Base-by-base conservation (phyloP, 2,329 filamentous ascomycete species). In the Ploettnerulaceae sp. region DNA sequence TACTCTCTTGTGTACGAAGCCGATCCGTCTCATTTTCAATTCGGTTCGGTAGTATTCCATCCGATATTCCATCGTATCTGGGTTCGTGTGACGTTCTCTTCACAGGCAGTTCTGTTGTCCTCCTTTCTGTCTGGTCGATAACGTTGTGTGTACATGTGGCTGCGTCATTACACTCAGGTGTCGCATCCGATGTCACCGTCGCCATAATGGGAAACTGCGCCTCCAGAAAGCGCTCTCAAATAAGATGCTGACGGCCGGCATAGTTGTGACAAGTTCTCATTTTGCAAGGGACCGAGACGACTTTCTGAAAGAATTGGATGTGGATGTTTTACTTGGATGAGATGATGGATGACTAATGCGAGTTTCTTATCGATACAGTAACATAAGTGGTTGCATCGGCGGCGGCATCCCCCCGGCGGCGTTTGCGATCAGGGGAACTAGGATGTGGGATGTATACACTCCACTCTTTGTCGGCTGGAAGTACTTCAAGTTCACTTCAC, bases 1-100 rank as follows among this genome's bases (percentile, higher is more conserved):
- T 48, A 20, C 66, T 58, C 47, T 72, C 69, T 22, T 68, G 62
- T 28, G 61, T 68, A 39, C 61, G 63, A 57, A 63, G 61, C 17
- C 56, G 61, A 48, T 63, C 67, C 40, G 61, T 53, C 14, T 47
- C 52, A 37, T 54, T 61, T 42, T 68, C 66, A 33, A 65, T 61
- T n/a, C 56, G 66, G 49, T 69, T 70, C 43, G 71, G 65, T 3
- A 74, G 61, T 4, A n/a, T 11, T 29, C 14, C 26, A 3, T 29
- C 7, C 14, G 31, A 9, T 3, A 7, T 6, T 18, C 31, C 8
- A 53, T 69, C 60, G 49, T 72, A 67, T 18, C 31, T 36, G 31
- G 39, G 38, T 32, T 46, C 45, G 28, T 39, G 35, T 21, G 45
- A 47, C 12, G 18, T 17, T 5, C 21, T 22, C 6, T 21, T 28